Conservation (phyloP, 2,329 filamentous ascomycete species). For the Aurifilum marmelostoma region DNA sequence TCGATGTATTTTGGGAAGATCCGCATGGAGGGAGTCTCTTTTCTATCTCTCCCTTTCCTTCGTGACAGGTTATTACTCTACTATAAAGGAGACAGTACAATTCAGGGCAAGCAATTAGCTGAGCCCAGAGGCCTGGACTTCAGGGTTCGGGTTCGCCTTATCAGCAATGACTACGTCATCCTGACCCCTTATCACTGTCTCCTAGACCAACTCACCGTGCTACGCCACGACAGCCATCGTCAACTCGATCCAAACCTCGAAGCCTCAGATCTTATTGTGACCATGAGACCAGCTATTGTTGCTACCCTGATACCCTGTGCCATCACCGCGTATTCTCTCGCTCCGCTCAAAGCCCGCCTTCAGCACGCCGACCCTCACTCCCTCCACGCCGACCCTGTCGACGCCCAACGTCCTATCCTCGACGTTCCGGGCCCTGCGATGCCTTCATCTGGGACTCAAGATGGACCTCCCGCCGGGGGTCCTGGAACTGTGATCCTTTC, state of each 20-base stretch:
- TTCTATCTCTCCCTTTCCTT: no score
- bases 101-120: no score
- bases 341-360: slow-evolving; percentile 11
- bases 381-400: slow-evolving; percentile 31
- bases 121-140: not conserved
- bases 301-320: not conserved
- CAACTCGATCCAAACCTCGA: not conserved
- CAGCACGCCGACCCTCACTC: slow-evolving; percentile 31
- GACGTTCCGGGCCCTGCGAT: slow-evolving; percentile 36
- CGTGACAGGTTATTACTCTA: no score
- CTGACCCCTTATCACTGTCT: not conserved
- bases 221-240: not conserved
- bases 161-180: slow-evolving; percentile 2
- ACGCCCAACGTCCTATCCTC: slow-evolving; percentile 39
- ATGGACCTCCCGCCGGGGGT: slow-evolving; percentile 37
- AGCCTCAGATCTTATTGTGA: not conserved
- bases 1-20: not conserved
- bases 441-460: slow-evolving; percentile 32
- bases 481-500: slow-evolving; percentile 68
- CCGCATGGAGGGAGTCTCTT: no score
- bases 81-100: no score
- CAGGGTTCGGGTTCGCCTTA: slow-evolving; percentile 1
- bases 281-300: not conserved
- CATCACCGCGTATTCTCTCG: slow-evolving; percentile 21
- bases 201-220: not conserved